Conservation (phyloP, 139 green algal genomes). For the Chlamydomonas sp. region DNA sequence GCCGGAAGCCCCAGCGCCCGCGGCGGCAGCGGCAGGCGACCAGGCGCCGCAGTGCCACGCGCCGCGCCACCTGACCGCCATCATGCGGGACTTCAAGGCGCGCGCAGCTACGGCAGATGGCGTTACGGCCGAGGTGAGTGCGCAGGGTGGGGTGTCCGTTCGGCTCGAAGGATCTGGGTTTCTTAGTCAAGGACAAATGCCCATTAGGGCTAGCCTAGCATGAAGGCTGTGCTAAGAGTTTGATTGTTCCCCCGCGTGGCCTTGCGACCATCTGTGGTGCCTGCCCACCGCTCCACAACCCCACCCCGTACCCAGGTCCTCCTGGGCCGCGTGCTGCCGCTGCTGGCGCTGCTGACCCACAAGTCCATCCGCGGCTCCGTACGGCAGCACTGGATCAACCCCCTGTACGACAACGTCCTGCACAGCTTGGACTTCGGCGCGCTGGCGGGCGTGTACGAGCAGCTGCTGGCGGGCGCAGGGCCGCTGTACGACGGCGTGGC, state of each 20-base stretch:
- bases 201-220: neutral
- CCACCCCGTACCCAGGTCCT: no score
- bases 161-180: no score
- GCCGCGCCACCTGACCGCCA: neutral
- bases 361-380: conserved; percentile 2
- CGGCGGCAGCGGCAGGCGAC: no score
- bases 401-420: conserved; percentile 16
- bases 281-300: no score
- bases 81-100: neutral
- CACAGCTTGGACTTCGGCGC: neutral
- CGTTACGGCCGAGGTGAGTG: neutral
- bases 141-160: no score
- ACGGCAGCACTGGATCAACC: conserved; percentile 18
- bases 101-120: neutral
- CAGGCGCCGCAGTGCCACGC: neutral
- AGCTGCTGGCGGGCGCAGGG: neutral
- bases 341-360: conserved; percentile 18
- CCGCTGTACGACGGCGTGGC: neutral
- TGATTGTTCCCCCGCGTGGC: neutral
- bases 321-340: neutral
- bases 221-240: neutral
- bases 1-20: no score
- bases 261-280: neutral
- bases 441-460: conserved; percentile 1
- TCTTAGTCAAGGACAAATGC: neutral